Evolutionary conservation across 176 grass and related monocot genomes (phyloP), one percentile per base, ranked within the genome.

Genomic region (Phoenix roebelenii): DNA sequence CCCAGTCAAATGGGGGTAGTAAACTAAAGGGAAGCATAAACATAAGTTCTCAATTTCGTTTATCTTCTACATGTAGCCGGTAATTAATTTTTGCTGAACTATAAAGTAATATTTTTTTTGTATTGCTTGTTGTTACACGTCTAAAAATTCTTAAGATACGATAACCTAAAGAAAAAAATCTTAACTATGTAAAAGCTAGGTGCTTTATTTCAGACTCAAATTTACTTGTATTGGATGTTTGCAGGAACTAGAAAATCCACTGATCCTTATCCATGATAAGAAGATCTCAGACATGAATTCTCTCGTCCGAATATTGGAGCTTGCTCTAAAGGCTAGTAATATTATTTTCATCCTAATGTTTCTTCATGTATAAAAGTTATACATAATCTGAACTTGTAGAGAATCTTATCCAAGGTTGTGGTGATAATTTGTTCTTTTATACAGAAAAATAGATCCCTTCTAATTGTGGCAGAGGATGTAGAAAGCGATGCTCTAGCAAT

Each of bases 181-280:
- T 39, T 39, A 39, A 10, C 32, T 39, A 39, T 10, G 32, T 39
- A 39, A 39, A 39, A 39, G 6, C 7, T 12, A 39, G 6, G 9
- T 39, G 32, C 32, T 39, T 39, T 39, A 10, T 39, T 39, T 9
- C 32, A 12, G 32, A 39, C 32, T 10, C 32, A 39, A 32, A 32
- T 32, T 32, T 32, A 39, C 32, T 39, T 39, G 32, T 39, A 39
- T 39, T 65, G 51, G 72, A 69, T 39, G 18, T 80, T 50, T 80
- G 44, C 78, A 97, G 92, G 80, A 90, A 69, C 59, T 97, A 63
- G 64, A 80, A 59, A 82, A 91, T 70, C 84, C 92, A 63, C 59
- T 90, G 49, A 90, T 96, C 71, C 87, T 97, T 80, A 97, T 97
- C 66, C 84, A 91, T 67, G 92, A 91, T 71, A 88, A 97, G 72